Evolutionary conservation across 1,284 basidiomycete genomes (phyloP).

Genomic region (Gomphus bonarii): DNA sequence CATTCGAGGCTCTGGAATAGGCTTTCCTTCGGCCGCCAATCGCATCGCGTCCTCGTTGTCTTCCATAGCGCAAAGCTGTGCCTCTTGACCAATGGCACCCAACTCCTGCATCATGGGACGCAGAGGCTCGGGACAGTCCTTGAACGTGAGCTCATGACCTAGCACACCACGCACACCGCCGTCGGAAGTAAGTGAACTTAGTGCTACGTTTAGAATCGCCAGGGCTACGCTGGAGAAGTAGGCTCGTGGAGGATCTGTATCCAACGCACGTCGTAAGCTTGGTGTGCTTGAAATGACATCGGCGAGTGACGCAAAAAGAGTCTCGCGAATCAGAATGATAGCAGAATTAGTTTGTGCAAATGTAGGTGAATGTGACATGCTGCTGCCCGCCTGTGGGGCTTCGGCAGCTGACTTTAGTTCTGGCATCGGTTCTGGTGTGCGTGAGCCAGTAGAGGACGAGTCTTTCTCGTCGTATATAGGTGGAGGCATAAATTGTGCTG

Average conservation of each 20-base stretch:
- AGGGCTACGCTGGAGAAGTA: slow-evolving; percentile 69
- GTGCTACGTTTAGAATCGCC: slow-evolving; percentile 59
- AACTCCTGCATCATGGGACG: slow-evolving; percentile 62
- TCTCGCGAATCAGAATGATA: slow-evolving; percentile 70
- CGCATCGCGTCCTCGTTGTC: slow-evolving; percentile 47
- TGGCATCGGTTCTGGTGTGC: background rate
- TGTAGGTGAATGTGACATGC: slow-evolving; percentile 15
- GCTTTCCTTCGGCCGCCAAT: slow-evolving; percentile 27
- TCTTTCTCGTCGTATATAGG: slow-evolving; percentile 39
- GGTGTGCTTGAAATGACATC: slow-evolving; percentile 50
- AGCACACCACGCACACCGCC: slow-evolving; percentile 49
- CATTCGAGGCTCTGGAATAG: slow-evolving; percentile 39
- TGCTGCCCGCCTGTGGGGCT: slow-evolving; percentile 10
- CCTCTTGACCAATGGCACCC: slow-evolving; percentile 40
- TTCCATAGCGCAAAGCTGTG: slow-evolving; percentile 40
- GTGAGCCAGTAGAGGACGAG: slow-evolving; percentile 2
- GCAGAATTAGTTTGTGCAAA: slow-evolving; percentile 34
- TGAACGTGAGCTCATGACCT: slow-evolving; percentile 38
- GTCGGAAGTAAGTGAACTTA: slow-evolving; percentile 33
- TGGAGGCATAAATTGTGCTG: slow-evolving; percentile 62
- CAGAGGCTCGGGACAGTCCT: slow-evolving; percentile 47
- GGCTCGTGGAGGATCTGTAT: slow-evolving; percentile 52
- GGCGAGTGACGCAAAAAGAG: slow-evolving; percentile 66
- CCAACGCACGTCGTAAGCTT: slow-evolving; percentile 42
- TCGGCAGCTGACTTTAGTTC: slow-evolving; percentile 11